Evolutionary conservation across 2,329 filamentous ascomycete genomes (phyloP), one percentile per base, ranked within the genome.

Genomic region (Fusarium buxicola): DNA sequence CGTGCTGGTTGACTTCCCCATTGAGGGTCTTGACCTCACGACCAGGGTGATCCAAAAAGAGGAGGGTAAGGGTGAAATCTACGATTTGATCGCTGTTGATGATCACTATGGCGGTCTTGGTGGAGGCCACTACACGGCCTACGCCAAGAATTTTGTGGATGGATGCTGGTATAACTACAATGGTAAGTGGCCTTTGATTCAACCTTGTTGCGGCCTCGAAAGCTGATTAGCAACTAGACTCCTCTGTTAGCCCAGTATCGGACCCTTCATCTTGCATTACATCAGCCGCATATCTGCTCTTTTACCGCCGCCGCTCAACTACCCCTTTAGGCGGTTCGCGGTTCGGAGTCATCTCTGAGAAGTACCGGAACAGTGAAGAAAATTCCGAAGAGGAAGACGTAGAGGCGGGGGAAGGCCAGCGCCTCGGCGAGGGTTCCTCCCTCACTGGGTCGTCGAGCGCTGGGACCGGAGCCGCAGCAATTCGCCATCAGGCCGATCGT

Each of bases 91-190:
- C 73, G 95, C 90, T 12, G 93, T 99, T 2, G 95, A 99, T 76
- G 94, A 97, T 73, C 95, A 99, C 76, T 97, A 91, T 74, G 95
- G 95, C 59, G 92, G 93, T 27, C 85, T 99, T 32, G 93, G 93
- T 58, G 95, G 95, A 36, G 95, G 95, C 1, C 95, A 99, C 76
- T 99, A 99, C 79, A 98, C 94, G 16, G 95, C 95, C 25, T 94
- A 89, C 75, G 94, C 93, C 34, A 94, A 92, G 80, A 98, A 97
- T 75, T 97, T 97, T 76, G 83, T 91, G 59, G 92, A 96, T 71
- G 86, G 86, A 55, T 83, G 91, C 75, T 99, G 95, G 95, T 97
- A 97, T 75, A 92, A 96, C 68, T 98, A 96, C 76, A 98, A 99
- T 75, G 94, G 94, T 95, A 82, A 77, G 89, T 78, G 11, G 41